These are phyloP conservation scores for Prosopis cineraria DNA, from an alignment of 306 rosid species.

Conservation along the genomic window DNA sequence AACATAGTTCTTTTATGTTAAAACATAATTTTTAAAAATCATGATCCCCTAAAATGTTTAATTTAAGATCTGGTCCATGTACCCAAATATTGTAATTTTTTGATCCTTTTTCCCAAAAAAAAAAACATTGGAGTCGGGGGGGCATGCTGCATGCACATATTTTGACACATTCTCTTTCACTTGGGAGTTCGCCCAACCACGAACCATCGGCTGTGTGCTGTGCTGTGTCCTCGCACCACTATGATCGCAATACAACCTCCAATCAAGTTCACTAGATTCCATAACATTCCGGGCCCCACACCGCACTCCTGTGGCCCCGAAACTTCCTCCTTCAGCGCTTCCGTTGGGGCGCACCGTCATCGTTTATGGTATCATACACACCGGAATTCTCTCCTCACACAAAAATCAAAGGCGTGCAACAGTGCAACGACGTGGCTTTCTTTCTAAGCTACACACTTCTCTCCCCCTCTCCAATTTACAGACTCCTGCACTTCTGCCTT, in stretches of 20 bases:
- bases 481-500: background rate
- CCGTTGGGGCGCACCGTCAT: constrained; percentile 37
- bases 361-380: constrained; percentile 21
- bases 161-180: constrained; percentile 5
- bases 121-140: too few species aligned
- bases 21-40: too few species aligned
- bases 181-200: background rate
- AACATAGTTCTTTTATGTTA: too few species aligned
- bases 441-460: constrained; percentile 14
- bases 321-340: constrained; percentile 37
- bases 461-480: background rate
- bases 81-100: too few species aligned
- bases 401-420: background rate
- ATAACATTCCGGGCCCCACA: background rate
- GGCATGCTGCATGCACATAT: constrained; percentile 8
- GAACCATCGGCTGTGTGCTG: background rate
- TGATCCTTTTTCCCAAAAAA: too few species aligned
- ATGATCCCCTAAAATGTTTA: too few species aligned
- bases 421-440: constrained; percentile 38
- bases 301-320: constrained; percentile 11
- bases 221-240: background rate
- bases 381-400: constrained; percentile 3
- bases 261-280: background rate
- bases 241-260: constrained; percentile 18
- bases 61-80: too few species aligned